A percentile compares a stretch with the other conserved stretches of the same genome.
These are phyloP conservation scores for Plasmodium cynomolgi DNA, from an alignment of 169 alveolate genomes.

Conservation along the genomic window DNA sequence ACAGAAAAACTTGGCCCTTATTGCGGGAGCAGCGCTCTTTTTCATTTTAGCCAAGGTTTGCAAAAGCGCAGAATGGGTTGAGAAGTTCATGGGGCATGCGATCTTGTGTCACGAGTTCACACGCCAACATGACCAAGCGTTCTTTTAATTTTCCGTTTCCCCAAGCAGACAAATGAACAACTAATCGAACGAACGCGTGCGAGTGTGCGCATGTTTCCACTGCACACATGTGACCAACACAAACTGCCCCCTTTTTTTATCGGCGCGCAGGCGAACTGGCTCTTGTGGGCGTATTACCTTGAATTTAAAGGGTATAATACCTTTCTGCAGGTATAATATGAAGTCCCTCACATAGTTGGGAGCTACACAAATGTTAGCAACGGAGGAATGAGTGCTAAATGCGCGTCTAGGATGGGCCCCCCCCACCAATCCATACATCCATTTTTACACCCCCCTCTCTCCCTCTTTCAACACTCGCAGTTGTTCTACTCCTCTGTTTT, in stretches of 20 bases:
- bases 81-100: not conserved
- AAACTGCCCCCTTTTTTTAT: not conserved
- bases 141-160: conserved; percentile 2
- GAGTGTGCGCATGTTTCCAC: not conserved
- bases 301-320: conserved; percentile 73
- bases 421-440: not conserved
- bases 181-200: not conserved
- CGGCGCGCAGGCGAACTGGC: conserved; percentile 52
- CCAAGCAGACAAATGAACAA: not conserved
- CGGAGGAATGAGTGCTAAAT: not conserved
- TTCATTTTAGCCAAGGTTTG: conserved; percentile 60
- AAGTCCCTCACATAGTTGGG: not conserved
- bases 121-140: not conserved
- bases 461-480: conserved; percentile 21
- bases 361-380: not conserved
- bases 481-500: conserved; percentile 61
- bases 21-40: conserved; percentile 18
- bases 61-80: conserved; percentile 11
- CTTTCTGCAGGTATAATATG: conserved; percentile 50
- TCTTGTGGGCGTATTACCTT: conserved; percentile 74
- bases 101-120: not conserved
- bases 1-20: conserved; percentile 39
- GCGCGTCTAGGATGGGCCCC: not conserved
- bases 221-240: not conserved
- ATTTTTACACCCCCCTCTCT: conserved; percentile 1